Evolutionary conservation across 2,329 filamentous ascomycete genomes (phyloP).

Genomic region (Tolypocladium cylindrosporum): DNA sequence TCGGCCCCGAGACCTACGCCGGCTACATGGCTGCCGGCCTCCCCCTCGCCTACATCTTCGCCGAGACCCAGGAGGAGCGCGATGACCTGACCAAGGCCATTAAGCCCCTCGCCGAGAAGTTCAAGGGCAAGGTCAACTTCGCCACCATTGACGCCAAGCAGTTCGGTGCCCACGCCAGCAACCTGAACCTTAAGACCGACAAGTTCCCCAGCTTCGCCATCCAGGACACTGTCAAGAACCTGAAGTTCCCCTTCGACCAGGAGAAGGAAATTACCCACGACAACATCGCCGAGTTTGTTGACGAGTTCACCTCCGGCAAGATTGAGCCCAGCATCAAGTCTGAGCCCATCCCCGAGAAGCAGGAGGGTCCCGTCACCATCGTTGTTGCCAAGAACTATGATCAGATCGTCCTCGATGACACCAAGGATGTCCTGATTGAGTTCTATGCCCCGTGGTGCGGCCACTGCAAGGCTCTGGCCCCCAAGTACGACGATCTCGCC

Average conservation of each 20-base stretch:
- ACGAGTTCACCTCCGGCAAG: slow-evolving; percentile 79
- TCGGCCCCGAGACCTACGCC: slow-evolving; percentile 93
- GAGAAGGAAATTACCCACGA: slow-evolving; percentile 64
- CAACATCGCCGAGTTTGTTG: slow-evolving; percentile 70
- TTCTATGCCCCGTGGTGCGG: slow-evolving; percentile 99
- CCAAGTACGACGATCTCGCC: slow-evolving; percentile 91
- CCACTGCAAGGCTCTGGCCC: slow-evolving; percentile 97
- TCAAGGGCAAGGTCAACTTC: slow-evolving; percentile 94
- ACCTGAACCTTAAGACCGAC: slow-evolving; percentile 93
- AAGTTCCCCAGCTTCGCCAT: slow-evolving; percentile 97
- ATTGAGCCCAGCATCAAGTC: slow-evolving; percentile 96
- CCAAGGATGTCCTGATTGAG: slow-evolving; percentile 95
- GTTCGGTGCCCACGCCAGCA: slow-evolving; percentile 89
- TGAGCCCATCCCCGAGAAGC: slow-evolving; percentile 86
- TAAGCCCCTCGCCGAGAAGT: slow-evolving; percentile 80
- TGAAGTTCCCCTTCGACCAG: slow-evolving; percentile 92
- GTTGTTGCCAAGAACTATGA: slow-evolving; percentile 94
- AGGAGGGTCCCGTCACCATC: slow-evolving; percentile 79
- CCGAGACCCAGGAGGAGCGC: slow-evolving; percentile 85
- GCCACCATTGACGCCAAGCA: slow-evolving; percentile 92
- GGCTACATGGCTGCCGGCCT: slow-evolving; percentile 89
- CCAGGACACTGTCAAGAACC: slow-evolving; percentile 89
- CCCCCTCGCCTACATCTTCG: slow-evolving; percentile 95
- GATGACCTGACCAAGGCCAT: slow-evolving; percentile 64
- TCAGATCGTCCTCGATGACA: slow-evolving; percentile 79